These are phyloP conservation scores for Kwoniella sp. DNA, from an alignment of 768 basidiomycete genomes.

Conservation along the genomic window DNA sequence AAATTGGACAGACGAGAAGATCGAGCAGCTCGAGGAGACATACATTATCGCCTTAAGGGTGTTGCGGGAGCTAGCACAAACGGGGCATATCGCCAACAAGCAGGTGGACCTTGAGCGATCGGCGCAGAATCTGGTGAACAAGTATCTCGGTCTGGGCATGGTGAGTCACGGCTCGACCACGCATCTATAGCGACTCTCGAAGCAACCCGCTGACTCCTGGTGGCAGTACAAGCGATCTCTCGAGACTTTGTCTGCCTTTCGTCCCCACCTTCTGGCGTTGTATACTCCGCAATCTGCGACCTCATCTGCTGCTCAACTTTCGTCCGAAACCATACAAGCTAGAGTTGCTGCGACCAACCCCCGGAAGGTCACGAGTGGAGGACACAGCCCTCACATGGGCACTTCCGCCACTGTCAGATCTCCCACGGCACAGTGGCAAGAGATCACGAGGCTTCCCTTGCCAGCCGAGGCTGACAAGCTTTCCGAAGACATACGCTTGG, in stretches of 20 bases:
- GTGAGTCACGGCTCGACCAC: conserved; percentile 21
- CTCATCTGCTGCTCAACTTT: too few relatives aligned
- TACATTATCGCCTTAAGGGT: conserved; percentile 15
- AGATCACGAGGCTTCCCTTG: too few relatives aligned
- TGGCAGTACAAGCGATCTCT: conserved; percentile 24
- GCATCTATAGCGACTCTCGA: not conserved
- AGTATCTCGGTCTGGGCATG: conserved; percentile 26
- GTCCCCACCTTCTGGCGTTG: conserved; percentile 10
- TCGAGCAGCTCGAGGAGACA: conserved; percentile 9
- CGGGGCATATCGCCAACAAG: conserved; percentile 19
- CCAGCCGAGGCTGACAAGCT: too few relatives aligned
- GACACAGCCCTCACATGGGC: too few relatives aligned
- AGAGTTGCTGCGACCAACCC: too few relatives aligned
- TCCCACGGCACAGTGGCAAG: too few relatives aligned
- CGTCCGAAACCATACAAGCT: too few relatives aligned
- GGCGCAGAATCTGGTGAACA: conserved; percentile 13
- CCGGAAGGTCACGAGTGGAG: too few relatives aligned
- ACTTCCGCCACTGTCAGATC: too few relatives aligned
- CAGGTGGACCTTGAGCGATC: conserved; percentile 33
- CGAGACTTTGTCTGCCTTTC: conserved; percentile 11
- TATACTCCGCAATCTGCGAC: conserved; percentile 8
- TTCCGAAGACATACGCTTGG: too few relatives aligned
- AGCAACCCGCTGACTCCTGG: conserved; percentile 1
- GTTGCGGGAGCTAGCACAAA: conserved; percentile 18
- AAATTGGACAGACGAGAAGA: conserved; percentile 22